Evolutionary conservation across 257 asterid species (phyloP).

Genomic region (Coffea eugenioides): DNA sequence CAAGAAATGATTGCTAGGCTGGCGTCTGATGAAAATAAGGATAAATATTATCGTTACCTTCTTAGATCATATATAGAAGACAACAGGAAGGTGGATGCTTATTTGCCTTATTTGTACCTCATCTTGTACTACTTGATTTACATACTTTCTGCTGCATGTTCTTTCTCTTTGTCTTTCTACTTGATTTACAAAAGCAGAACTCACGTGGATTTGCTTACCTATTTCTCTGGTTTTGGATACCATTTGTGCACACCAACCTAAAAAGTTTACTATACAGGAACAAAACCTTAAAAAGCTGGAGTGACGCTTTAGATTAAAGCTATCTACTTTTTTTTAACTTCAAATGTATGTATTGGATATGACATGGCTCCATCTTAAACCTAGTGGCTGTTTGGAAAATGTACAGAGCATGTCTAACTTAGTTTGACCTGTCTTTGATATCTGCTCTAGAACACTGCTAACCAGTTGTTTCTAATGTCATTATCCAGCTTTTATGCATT

Average conservation of each 20-base stretch:
- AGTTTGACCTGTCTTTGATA: background rate
- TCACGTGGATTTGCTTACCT: background rate
- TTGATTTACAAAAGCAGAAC: background rate
- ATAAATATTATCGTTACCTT: conserved; percentile 78
- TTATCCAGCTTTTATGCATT: background rate
- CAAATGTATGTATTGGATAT: background rate
- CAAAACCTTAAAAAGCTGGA: background rate
- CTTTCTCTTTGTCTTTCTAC: background rate
- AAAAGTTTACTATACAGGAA: background rate
- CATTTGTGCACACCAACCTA: too few relatives aligned
- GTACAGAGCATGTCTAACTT: background rate
- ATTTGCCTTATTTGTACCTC: background rate
- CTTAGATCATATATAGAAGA: conserved; percentile 90
- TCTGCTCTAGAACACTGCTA: background rate
- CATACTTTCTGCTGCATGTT: background rate
- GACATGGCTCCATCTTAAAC: background rate
- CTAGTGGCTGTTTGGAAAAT: background rate
- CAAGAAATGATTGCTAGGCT: conserved; percentile 69
- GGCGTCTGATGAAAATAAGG: conserved; percentile 59
- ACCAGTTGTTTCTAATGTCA: background rate
- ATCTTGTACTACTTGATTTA: conserved; percentile 11
- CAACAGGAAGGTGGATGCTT: conserved; percentile 62
- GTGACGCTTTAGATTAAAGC: too few relatives aligned
- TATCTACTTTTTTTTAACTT: background rate
- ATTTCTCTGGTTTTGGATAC: background rate